Evolutionary conservation across 129 eudicot genomes (phyloP).

Genomic region (Chrysanthemum makinoi): DNA sequence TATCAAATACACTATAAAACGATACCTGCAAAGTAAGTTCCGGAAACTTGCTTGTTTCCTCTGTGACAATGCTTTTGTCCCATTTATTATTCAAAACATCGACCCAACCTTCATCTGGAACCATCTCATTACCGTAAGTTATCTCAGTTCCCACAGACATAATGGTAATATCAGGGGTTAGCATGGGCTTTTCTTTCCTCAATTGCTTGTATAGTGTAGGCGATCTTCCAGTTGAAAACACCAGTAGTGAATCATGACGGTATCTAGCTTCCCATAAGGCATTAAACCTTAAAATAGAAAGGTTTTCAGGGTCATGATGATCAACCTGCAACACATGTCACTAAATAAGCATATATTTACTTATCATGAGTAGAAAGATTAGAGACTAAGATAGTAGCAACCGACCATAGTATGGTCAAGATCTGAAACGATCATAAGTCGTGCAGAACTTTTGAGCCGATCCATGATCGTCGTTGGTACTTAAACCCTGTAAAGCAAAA

Average conservation of each 20-base stretch:
- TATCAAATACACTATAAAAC: neutral
- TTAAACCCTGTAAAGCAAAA: constrained; percentile 36
- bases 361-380: neutral
- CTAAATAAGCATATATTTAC: constrained; percentile 4
- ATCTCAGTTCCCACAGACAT: constrained; percentile 96
- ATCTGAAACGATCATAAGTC: constrained; percentile 92
- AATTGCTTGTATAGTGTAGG: constrained; percentile 78
- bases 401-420: constrained; percentile 94
- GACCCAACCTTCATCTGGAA: constrained; percentile 90
- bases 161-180: constrained; percentile 84
- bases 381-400: neutral
- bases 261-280: constrained; percentile 86
- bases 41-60: constrained; percentile 69
- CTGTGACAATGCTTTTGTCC: constrained; percentile 63
- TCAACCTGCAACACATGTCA: constrained; percentile 54
- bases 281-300: constrained; percentile 74
- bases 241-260: constrained; percentile 69
- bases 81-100: constrained; percentile 67
- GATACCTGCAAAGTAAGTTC: constrained; percentile 86
- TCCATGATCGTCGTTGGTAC: constrained; percentile 43
- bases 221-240: constrained; percentile 90
- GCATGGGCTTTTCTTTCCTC: constrained; percentile 89
- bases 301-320: constrained; percentile 75
- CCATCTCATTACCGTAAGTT: constrained; percentile 72
- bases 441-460: constrained; percentile 52